These are phyloP conservation scores for Apium graveolens DNA, from an alignment of 129 eudicot species.

Conservation along the genomic window DNA sequence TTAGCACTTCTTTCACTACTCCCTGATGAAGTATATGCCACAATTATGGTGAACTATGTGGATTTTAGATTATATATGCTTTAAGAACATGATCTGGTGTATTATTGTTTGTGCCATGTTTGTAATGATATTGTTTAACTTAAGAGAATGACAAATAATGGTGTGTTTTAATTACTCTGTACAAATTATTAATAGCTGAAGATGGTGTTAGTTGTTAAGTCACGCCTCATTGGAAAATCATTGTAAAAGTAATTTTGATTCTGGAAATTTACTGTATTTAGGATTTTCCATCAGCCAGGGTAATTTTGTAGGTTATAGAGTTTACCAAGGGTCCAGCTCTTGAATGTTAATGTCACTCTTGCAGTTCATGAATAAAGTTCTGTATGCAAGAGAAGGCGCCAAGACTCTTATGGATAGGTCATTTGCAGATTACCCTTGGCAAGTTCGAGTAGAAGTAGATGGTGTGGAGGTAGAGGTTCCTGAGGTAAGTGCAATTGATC, in stretches of 20 bases:
- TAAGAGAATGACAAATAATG: neutral
- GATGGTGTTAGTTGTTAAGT: neutral
- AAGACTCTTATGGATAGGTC: slow-evolving; percentile 94
- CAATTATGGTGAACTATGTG: neutral
- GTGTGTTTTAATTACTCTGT: neutral
- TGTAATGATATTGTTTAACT: neutral
- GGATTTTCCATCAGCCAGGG: neutral
- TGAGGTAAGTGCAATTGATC: slow-evolving; percentile 48
- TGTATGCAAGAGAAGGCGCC: slow-evolving; percentile 99
- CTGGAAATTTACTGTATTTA: neutral
- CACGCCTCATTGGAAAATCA: neutral
- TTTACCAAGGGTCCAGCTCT: neutral
- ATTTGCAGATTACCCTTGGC: slow-evolving; percentile 94
- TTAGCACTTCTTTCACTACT: neutral
- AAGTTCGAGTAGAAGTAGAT: slow-evolving; percentile 88
- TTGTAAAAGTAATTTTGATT: neutral
- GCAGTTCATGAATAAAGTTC: slow-evolving; percentile 97
- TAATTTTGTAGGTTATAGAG: neutral
- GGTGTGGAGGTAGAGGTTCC: slow-evolving; percentile 97
- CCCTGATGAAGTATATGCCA: neutral
- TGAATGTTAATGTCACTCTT: slow-evolving; percentile 14
- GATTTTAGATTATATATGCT: neutral
- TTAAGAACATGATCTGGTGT: neutral
- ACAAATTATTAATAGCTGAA: neutral
- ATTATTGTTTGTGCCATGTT: neutral